Conservation (phyloP, 2,329 filamentous ascomycete genomes). For the Pseudofabraea citricarpa region DNA sequence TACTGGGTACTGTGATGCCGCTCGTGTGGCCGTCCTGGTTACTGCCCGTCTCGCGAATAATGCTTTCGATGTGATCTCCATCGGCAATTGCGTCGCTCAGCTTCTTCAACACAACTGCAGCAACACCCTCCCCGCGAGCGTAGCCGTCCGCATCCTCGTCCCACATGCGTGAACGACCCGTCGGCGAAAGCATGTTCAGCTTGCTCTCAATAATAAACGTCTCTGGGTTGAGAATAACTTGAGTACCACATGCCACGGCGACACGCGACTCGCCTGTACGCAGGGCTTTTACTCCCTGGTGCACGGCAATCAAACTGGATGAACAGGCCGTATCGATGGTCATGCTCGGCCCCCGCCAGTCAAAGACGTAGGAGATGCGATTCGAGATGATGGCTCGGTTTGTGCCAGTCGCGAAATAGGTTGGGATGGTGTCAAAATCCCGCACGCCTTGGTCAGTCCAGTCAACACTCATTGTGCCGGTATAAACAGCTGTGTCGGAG, state of each 20-base stretch:
- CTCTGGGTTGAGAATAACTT: conserved; percentile 5
- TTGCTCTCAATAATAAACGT: conserved; percentile 23
- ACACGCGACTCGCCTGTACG: conserved; percentile 4
- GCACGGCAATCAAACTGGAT: conserved; percentile 28
- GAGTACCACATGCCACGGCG: conserved; percentile 10
- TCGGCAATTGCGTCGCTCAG: conserved; percentile 51
- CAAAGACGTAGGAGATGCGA: conserved; percentile 35
- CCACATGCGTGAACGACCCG: conserved; percentile 33
- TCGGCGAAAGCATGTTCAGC: conserved; percentile 28
- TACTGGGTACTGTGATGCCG: conserved; percentile 50
- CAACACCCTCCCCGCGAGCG: conserved; percentile 45
- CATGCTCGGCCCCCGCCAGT: conserved; percentile 30
- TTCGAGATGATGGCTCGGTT: conserved; percentile 30
- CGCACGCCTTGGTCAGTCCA: conserved; percentile 26
- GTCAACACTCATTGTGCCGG: conserved; percentile 30
- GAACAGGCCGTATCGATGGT: conserved; percentile 35
- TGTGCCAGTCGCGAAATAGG: conserved; percentile 28
- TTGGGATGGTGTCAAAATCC: conserved; percentile 30
- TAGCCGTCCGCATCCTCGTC: conserved; percentile 6
- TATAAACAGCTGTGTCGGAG: conserved; percentile 20
- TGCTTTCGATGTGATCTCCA: conserved; percentile 50
- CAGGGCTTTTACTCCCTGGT: conserved; percentile 16
- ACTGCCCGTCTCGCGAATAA: conserved; percentile 46
- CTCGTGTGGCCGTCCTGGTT: conserved; percentile 55
- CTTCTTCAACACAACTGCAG: conserved; percentile 52